Evolutionary conservation across 176 grass and related monocot species (phyloP), one percentile per base, ranked within the genome.

Genomic region (Thinopyrum elongatum): DNA sequence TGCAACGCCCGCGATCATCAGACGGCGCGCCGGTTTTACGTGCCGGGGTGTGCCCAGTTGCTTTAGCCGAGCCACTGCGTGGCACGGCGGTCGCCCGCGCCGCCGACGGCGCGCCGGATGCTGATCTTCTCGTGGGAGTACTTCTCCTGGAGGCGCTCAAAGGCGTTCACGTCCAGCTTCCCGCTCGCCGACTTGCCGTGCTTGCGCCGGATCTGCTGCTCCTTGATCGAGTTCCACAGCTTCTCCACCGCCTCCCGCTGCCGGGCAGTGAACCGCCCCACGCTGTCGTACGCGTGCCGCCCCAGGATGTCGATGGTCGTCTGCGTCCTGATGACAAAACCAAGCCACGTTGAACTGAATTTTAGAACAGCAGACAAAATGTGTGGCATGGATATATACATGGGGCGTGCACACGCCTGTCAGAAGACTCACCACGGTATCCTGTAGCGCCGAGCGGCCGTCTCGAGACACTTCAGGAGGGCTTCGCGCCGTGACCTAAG

Each of bases 181-280:
- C 93, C 96, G 5, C 86, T 94, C n/a, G 88, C 90, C 2, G 92
- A 98, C 77, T 98, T 98, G 14, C 96, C 96, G 51, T 98, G 96
- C 80, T 90, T 92, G 76, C 96, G 87, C 51, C 93, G 68, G 74
- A 91, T 91, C 72, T 94, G 96, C 60, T 95, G 96, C 70, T 95
- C 96, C 59, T 86, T 98, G 88, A 95, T 98, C 7, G 96, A 98
- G 46, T 81, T 91, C 96, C 96, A 98, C 65, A 98, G 81, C 79
- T 91, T 95, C 76, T 70, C 80, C 2, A 95, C 92, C 0, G 94
- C 94, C 11, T 92, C 90, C 73, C 92, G 74, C 71, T 98, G 97
- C 80, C 21, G 64, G 59, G 4, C 25, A n/a, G 94, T 98, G 90
- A 98, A 95, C 39, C 86, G 87, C n/a, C 82, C 63, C 65, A 85